phyloP scores from a whole-genome alignment of 352 stramenopile species.

The Phytophthora pinifolia region DNA sequence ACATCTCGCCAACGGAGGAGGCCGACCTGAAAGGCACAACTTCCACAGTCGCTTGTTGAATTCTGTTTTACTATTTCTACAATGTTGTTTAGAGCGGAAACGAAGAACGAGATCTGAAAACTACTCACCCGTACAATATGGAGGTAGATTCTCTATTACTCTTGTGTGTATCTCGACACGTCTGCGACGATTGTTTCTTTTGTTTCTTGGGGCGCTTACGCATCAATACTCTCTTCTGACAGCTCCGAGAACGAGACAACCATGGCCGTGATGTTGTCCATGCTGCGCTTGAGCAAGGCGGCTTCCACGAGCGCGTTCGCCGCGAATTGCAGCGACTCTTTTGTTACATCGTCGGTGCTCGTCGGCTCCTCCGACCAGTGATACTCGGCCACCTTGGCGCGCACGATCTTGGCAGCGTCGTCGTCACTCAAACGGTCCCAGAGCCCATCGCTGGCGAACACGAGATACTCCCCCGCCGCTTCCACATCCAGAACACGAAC shows the following conservation, averaged over 20 bases:
- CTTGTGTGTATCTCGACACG: constrained; percentile 14
- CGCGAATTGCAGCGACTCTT: constrained; percentile 57
- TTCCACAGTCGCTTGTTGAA: constrained; percentile 22
- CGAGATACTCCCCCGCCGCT: constrained; percentile 53
- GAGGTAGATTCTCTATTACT: constrained; percentile 29
- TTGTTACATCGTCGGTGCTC: constrained; percentile 26
- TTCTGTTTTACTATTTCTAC: constrained; percentile 20
- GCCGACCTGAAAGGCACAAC: constrained; percentile 21
- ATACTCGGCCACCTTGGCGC: constrained; percentile 54
- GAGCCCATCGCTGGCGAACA: constrained; percentile 78
- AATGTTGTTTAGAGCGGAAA: constrained; percentile 17
- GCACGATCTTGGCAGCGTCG: constrained; percentile 59
- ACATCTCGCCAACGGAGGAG: constrained; percentile 34
- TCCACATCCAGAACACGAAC: constrained; percentile 67
- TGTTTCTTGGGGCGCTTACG: constrained; percentile 13
- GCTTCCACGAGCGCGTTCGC: constrained; percentile 68
- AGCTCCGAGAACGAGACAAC: constrained; percentile 56
- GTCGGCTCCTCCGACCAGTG: constrained; percentile 23
- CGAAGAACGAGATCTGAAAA: constrained; percentile 8
- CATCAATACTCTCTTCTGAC: constrained; percentile 14
- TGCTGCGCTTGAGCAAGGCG: constrained; percentile 65
- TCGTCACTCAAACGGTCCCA: constrained; percentile 80
- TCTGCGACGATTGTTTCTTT: constrained; percentile 19
- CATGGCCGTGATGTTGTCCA: constrained; percentile 86
- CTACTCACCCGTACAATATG: constrained; percentile 26